Conservation (phyloP, 768 basidiomycete genomes). For the Cystofilobasidium bisporidii region DNA sequence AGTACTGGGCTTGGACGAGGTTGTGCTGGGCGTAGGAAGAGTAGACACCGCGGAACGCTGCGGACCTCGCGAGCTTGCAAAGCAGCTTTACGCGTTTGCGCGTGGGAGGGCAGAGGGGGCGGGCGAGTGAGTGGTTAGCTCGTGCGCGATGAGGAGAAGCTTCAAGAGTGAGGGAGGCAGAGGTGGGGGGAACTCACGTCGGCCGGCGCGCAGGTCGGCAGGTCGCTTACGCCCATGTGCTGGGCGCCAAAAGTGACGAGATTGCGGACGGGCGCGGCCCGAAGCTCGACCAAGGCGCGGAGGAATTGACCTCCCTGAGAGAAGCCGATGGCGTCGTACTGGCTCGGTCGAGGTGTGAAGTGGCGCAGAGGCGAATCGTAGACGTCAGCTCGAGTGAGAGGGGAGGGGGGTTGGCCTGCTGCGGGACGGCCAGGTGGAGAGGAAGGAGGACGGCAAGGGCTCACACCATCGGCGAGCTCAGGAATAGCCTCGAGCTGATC, state of each 20-base stretch:
- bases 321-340: constrained; percentile 80
- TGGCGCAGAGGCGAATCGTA: too few species aligned
- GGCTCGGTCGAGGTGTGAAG: too few species aligned
- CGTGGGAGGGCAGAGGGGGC: neutral
- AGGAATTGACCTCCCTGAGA: constrained; percentile 86
- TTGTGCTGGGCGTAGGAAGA: constrained; percentile 65
- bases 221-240: constrained; percentile 45
- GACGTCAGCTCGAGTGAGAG: too few species aligned
- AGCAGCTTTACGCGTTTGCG: too few species aligned
- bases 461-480: constrained; percentile 48
- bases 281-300: constrained; percentile 68
- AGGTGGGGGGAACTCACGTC: constrained; percentile 41
- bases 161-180: neutral
- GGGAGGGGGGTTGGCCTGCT: neutral
- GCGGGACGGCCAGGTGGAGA: neutral
- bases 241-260: constrained; percentile 51
- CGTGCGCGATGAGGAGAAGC: neutral
- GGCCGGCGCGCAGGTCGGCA: constrained; percentile 54
- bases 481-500: constrained; percentile 56
- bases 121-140: neutral
- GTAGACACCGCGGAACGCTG: constrained; percentile 58
- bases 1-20: constrained; percentile 79
- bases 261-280: constrained; percentile 62
- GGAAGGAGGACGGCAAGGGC: neutral
- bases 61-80: constrained; percentile 58